phyloP scores from a whole-genome alignment of 2,329 filamentous ascomycete species.

The Calycina herbarum region DNA sequence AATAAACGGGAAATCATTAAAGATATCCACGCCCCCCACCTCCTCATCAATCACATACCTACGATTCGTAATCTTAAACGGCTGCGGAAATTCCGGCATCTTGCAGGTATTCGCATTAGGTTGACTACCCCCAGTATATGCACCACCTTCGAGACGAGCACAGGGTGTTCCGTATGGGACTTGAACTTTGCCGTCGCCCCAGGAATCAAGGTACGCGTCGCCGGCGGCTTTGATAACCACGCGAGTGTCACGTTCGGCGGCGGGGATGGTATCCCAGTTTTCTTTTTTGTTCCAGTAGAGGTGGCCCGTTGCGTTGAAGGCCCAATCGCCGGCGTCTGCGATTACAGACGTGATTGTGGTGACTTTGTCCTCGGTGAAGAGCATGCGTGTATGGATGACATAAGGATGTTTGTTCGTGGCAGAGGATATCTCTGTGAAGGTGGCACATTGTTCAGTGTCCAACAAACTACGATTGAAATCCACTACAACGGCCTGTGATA shows the following conservation, averaged over 20 bases:
- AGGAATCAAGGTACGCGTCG: slow-evolving; percentile 20
- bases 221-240: slow-evolving; percentile 18
- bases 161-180: slow-evolving; percentile 18
- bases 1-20: slow-evolving; percentile 16
- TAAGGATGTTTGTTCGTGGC: slow-evolving; percentile 16
- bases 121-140: slow-evolving; percentile 8
- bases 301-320: slow-evolving; percentile 20
- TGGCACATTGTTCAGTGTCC: slow-evolving; percentile 20
- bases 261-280: slow-evolving; percentile 19
- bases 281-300: slow-evolving; percentile 16
- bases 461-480: slow-evolving; percentile 19
- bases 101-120: slow-evolving; percentile 14
- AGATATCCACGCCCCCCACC: slow-evolving; percentile 14
- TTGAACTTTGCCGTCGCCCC: slow-evolving; percentile 12
- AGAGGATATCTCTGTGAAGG: slow-evolving; percentile 20
- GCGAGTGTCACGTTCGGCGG: slow-evolving; percentile 14
- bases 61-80: slow-evolving; percentile 13
- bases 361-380: slow-evolving; percentile 14
- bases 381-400: slow-evolving; percentile 22
- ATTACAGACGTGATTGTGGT: slow-evolving; percentile 14
- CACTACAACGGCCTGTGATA: slow-evolving; percentile 15
- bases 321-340: slow-evolving; percentile 22
- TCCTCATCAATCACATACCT: slow-evolving; percentile 16
- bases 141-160: slow-evolving; percentile 16
- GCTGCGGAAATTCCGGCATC: slow-evolving; percentile 10